These are phyloP conservation scores for Endotrypanum monterogeii DNA, from an alignment of 208 protist genomes.

Conservation along the genomic window DNA sequence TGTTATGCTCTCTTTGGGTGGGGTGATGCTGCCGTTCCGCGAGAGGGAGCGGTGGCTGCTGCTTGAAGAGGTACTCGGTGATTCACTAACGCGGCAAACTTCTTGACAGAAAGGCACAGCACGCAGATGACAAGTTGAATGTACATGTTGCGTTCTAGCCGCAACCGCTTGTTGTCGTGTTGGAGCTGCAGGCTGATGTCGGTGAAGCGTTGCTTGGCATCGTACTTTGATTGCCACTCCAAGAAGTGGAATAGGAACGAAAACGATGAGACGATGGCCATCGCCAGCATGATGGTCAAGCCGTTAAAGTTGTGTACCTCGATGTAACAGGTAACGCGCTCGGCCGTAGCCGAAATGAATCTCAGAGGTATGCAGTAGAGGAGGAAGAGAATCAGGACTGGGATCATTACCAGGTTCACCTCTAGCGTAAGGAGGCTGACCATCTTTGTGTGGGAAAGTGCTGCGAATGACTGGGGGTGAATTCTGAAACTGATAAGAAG, in stretches of 20 bases:
- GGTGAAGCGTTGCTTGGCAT: conserved; percentile 37
- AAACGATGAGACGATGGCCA: conserved; percentile 41
- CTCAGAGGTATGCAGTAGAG: conserved; percentile 52
- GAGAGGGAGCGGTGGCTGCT: background rate
- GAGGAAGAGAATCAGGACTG: conserved; percentile 44
- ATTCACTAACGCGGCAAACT: conserved; percentile 12
- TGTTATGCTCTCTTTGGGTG: conserved; percentile 2
- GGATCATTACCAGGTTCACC: conserved; percentile 58
- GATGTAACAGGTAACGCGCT: conserved; percentile 32
- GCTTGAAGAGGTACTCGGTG: conserved; percentile 4
- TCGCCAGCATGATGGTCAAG: conserved; percentile 40
- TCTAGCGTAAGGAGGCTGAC: conserved; percentile 42
- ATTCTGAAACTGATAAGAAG: background rate
- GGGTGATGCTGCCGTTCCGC: background rate
- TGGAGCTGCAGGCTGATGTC: conserved; percentile 67
- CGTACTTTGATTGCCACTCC: conserved; percentile 51
- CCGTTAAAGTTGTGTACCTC: conserved; percentile 45
- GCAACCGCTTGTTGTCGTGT: conserved; percentile 59
- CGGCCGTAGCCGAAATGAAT: conserved; percentile 28
- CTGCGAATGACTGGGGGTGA: background rate
- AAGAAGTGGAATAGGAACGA: conserved; percentile 54
- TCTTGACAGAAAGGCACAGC: conserved; percentile 58
- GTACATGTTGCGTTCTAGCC: conserved; percentile 73
- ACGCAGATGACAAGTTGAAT: conserved; percentile 59
- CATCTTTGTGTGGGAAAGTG: conserved; percentile 26